Evolutionary conservation across 331 rosid genomes (phyloP).

Genomic region (Malus hybrid): DNA sequence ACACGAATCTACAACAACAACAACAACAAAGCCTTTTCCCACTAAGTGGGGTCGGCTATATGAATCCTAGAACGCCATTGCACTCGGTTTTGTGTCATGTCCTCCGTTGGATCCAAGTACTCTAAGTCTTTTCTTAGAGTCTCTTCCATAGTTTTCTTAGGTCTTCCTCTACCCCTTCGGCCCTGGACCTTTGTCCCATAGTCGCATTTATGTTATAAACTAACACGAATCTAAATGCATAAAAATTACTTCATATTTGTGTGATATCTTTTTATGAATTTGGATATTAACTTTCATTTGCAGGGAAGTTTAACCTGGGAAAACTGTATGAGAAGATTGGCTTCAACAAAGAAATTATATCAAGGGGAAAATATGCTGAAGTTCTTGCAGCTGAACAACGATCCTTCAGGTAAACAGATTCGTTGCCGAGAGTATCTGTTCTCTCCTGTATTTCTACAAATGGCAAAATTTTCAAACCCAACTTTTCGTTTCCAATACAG

Average conservation of each 20-base stretch:
- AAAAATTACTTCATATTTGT: background rate
- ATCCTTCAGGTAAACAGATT: conserved; percentile 61
- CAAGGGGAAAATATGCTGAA: conserved; percentile 96
- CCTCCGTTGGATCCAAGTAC: too few species aligned
- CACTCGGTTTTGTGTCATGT: too few species aligned
- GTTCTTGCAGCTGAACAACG: conserved; percentile 82
- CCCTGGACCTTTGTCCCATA: too few species aligned
- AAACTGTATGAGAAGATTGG: conserved; percentile 94
- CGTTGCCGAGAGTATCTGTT: background rate
- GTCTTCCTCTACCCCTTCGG: too few species aligned
- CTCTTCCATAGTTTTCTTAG: too few species aligned
- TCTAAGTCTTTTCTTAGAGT: too few species aligned
- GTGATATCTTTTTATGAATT: background rate
- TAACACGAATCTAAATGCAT: background rate
- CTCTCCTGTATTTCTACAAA: background rate
- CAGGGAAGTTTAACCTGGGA: conserved; percentile 83
- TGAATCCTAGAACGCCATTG: too few species aligned
- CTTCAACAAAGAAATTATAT: conserved; percentile 80
- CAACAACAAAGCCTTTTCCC: too few species aligned
- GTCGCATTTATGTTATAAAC: background rate
- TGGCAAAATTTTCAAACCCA: background rate
- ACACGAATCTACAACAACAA: background rate
- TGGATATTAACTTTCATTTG: conserved; percentile 4
- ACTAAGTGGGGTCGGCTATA: too few species aligned
- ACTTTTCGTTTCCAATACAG: conserved; percentile 28